phyloP scores from a whole-genome alignment of 2,329 filamentous ascomycete genomes.

The Cladosporium sp. region DNA sequence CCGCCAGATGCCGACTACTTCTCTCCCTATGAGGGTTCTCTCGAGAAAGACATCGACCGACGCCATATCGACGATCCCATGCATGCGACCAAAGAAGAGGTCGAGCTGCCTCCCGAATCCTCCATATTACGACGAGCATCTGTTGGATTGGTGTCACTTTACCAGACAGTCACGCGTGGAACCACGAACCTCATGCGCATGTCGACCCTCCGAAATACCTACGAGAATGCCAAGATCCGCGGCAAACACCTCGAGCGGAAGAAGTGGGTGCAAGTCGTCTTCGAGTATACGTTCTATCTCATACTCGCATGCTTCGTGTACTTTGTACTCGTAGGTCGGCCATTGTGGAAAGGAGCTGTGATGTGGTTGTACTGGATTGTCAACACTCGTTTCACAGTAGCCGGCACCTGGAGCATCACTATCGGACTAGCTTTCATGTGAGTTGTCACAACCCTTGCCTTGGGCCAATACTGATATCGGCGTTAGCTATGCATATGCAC shows the following conservation, averaged over 20 bases:
- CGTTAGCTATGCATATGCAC: slow-evolving; percentile 29
- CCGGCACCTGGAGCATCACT: background rate
- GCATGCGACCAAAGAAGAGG: too few species aligned
- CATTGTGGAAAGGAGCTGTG: slow-evolving; percentile 48
- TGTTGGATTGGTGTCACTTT: too few species aligned
- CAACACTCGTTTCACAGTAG: background rate
- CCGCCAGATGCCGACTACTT: too few species aligned
- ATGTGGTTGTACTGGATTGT: background rate
- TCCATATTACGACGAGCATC: too few species aligned
- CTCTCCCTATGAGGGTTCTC: too few species aligned
- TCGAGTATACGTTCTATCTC: slow-evolving; percentile 44
- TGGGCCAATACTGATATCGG: slow-evolving; percentile 33
- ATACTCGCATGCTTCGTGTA: slow-evolving; percentile 46
- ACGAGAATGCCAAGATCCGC: slow-evolving; percentile 30
- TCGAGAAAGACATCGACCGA: too few species aligned
- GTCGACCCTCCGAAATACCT: background rate
- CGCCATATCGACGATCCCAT: too few species aligned
- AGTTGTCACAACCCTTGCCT: background rate
- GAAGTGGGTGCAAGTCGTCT: slow-evolving; percentile 41
- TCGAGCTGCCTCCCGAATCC: too few species aligned
- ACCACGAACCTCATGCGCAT: too few species aligned
- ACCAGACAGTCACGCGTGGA: too few species aligned
- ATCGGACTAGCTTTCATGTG: background rate
- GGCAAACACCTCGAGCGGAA: slow-evolving; percentile 27
- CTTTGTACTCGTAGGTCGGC: slow-evolving; percentile 49